These are phyloP conservation scores for Mycena sp. DNA, from an alignment of 1,284 basidiomycete species.

Conservation along the genomic window DNA sequence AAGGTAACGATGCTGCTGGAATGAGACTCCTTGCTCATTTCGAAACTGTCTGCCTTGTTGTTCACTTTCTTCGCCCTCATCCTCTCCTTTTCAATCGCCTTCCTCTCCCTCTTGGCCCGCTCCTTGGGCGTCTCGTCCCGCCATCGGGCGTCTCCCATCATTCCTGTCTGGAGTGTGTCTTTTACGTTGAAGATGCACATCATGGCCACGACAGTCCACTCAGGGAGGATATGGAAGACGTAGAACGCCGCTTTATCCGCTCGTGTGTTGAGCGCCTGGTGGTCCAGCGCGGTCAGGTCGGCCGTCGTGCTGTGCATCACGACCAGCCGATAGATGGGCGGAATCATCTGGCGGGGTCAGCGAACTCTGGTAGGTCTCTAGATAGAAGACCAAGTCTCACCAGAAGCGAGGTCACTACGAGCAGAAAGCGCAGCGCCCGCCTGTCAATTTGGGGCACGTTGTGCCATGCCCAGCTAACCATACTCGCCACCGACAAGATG, in stretches of 20 bases:
- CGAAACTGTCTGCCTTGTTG: too few species aligned
- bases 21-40: background rate
- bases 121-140: slow-evolving; percentile 33
- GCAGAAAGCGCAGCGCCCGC: slow-evolving; percentile 19
- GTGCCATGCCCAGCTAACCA: slow-evolving; percentile 17
- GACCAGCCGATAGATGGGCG: slow-evolving; percentile 41
- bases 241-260: slow-evolving; percentile 45
- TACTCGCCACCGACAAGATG: slow-evolving; percentile 22
- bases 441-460: slow-evolving; percentile 21
- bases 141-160: slow-evolving; percentile 40
- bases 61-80: slow-evolving; percentile 10
- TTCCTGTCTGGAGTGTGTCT: slow-evolving; percentile 41
- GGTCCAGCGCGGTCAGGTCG: slow-evolving; percentile 34
- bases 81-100: background rate
- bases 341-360: slow-evolving; percentile 28
- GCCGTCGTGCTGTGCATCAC: slow-evolving; percentile 41
- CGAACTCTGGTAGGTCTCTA: background rate
- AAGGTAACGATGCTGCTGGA: background rate
- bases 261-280: slow-evolving; percentile 39
- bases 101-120: slow-evolving; percentile 14
- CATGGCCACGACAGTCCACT: slow-evolving; percentile 41
- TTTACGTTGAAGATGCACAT: slow-evolving; percentile 41
- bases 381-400: slow-evolving; percentile 1
- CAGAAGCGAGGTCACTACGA: slow-evolving; percentile 21
- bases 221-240: slow-evolving; percentile 45